Percentiles rank a stretch among this genome's conserved stretches.
These are phyloP conservation scores for Dimargaris cristalligena DNA, from an alignment of 192 early-diverging fungal genomes.

Conservation along the genomic window DNA sequence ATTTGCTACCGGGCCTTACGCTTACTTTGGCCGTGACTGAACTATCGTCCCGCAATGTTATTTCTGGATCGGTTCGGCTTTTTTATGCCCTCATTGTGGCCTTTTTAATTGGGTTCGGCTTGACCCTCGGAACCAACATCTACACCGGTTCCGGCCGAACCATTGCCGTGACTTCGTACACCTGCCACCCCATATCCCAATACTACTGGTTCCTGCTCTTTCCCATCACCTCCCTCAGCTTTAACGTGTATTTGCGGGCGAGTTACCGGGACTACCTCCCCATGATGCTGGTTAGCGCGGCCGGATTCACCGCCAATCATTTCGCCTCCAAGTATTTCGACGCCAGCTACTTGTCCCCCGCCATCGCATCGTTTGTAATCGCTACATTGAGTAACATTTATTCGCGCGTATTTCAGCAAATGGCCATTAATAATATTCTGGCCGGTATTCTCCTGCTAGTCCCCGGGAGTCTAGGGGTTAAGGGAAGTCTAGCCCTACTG, in stretches of 20 bases:
- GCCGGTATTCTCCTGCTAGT: conserved; percentile 68
- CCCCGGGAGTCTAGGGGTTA: conserved; percentile 65
- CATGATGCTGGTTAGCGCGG: conserved; percentile 46
- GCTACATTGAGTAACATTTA: conserved; percentile 64
- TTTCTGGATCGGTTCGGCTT: conserved; percentile 71
- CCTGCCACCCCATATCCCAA: conserved; percentile 19
- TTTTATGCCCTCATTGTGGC: conserved; percentile 65
- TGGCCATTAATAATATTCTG: conserved; percentile 65
- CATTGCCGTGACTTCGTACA: conserved; percentile 14
- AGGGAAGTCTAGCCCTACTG: conserved; percentile 41
- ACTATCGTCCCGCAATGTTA: conserved; percentile 69
- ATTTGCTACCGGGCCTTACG: conserved; percentile 52
- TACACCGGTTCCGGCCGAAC: conserved; percentile 30
- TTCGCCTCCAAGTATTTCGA: conserved; percentile 38
- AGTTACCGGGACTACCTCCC: conserved; percentile 48
- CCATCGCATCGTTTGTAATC: conserved; percentile 57
- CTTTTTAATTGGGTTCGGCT: conserved; percentile 58
- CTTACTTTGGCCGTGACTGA: conserved; percentile 79
- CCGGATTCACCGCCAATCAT: conserved; percentile 50
- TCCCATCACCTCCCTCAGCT: conserved; percentile 29
- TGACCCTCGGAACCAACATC: conserved; percentile 42
- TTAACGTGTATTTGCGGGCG: conserved; percentile 43
- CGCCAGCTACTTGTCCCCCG: conserved; percentile 36
- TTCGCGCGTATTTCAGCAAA: conserved; percentile 47
- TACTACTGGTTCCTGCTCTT: conserved; percentile 43